Evolutionary conservation across 2,329 filamentous ascomycete species (phyloP).

Genomic region (Byssoonygena ceratinophila): DNA sequence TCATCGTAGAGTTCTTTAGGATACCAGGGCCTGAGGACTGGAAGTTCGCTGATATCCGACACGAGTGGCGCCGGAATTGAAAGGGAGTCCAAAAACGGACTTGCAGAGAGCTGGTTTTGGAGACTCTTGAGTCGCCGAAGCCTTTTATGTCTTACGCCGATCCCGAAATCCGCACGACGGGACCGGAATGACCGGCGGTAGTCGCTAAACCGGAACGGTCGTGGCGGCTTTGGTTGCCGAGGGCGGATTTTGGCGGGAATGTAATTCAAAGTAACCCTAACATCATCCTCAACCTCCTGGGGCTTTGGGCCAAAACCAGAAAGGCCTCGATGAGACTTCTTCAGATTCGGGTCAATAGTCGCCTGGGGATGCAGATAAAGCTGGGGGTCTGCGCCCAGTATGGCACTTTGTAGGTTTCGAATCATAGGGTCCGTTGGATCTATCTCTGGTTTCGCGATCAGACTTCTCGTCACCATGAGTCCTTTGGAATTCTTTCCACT

Average conservation of each 20-base stretch:
- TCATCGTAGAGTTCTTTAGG: not conserved
- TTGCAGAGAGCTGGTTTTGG: not conserved
- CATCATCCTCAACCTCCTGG: conserved; percentile 25
- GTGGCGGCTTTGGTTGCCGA: conserved; percentile 5
- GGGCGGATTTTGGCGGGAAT: conserved; percentile 26
- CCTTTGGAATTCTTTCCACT: conserved; percentile 41
- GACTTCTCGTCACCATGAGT: conserved; percentile 39
- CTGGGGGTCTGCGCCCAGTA: conserved; percentile 38
- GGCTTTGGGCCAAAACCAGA: conserved; percentile 16
- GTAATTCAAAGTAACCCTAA: conserved; percentile 30
- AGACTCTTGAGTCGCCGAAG: conserved; percentile 10
- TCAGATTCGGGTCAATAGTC: conserved; percentile 30
- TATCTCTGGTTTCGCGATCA: conserved; percentile 42
- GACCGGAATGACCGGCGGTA: not conserved
- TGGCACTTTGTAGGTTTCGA: conserved; percentile 40
- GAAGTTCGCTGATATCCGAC: not conserved
- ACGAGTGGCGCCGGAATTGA: not conserved
- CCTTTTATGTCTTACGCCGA: not conserved
- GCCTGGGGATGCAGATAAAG: conserved; percentile 38
- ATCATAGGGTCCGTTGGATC: conserved; percentile 38
- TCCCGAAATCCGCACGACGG: not conserved
- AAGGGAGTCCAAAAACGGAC: conserved; percentile 13
- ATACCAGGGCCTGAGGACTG: not conserved
- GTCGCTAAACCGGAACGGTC: not conserved
- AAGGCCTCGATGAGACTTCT: conserved; percentile 19